Evolutionary conservation across 2,329 filamentous ascomycete species (phyloP).

Genomic region (Pyrenophora seminiperda): DNA sequence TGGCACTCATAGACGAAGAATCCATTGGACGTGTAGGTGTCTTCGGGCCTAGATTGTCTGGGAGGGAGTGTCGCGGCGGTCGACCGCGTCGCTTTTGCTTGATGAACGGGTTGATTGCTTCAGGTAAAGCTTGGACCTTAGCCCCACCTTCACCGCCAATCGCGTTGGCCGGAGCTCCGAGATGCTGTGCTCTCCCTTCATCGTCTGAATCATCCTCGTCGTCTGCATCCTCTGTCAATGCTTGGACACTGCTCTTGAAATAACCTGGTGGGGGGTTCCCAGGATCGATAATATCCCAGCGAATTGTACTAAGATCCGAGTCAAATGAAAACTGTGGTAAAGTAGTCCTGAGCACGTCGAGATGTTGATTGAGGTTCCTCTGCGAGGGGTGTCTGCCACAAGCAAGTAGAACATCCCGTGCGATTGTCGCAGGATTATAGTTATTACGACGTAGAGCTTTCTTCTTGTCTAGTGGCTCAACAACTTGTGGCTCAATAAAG

Average conservation of each 20-base stretch:
- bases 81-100: constrained; percentile 43
- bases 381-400: constrained; percentile 66
- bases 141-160: constrained; percentile 29
- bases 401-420: constrained; percentile 66
- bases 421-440: constrained; percentile 67
- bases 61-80: constrained; percentile 42
- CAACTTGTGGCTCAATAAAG: too few relatives aligned
- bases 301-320: constrained; percentile 62
- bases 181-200: constrained; percentile 25
- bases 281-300: constrained; percentile 67
- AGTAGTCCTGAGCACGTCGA: constrained; percentile 54
- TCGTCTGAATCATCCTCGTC: constrained; percentile 45
- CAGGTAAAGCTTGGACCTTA: constrained; percentile 37
- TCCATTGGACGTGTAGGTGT: constrained; percentile 23
- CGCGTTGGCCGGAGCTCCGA: constrained; percentile 23
- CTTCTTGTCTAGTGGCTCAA: constrained; percentile 54
- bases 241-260: constrained; percentile 33
- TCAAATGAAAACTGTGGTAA: constrained; percentile 52
- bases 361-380: constrained; percentile 63
- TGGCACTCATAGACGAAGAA: constrained; percentile 32
- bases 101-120: constrained; percentile 43
- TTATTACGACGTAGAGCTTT: constrained; percentile 55
- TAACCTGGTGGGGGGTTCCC: constrained; percentile 52
- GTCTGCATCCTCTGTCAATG: constrained; percentile 40
- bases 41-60: constrained; percentile 20